Base-by-base conservation (phyloP, 2,329 filamentous ascomycete genomes). In the Stachybotrys chartarum region DNA sequence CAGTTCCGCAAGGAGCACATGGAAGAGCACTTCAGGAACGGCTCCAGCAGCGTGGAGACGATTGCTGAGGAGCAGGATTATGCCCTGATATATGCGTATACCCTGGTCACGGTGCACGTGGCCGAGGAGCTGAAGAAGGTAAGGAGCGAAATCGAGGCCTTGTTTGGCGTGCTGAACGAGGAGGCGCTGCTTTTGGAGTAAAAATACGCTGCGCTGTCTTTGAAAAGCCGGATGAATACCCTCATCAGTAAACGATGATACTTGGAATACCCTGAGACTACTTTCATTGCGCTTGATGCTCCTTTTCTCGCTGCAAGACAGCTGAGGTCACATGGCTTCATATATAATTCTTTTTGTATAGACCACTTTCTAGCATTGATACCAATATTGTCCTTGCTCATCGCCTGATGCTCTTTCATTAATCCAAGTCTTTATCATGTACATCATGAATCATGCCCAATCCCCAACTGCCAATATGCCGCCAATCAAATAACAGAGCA, bases 11-110 rank as follows among this genome's bases (percentile, higher is more conserved):
- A 89, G 67, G 84, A 87, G 55, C 83, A 85, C 54, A 78, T 75
- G 55, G 72, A 70, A 16, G 61, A 59, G 32, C 62, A 60, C 35
- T 58, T 66, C 32, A 52, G 59, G 35, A 60, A 63, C 48, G 52
- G 65, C 47, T 56, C 64, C 7, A 58, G 63, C 12, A 60, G 68
- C 39, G 64, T 69, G 47, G 62, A 70, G 32, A 68, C 76, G 14
- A 64, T 69, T 16, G 78, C 85, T 1, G 85, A 84, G 59, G 88
- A 92, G 68, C 82, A 84, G 59, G 94, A 99, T 67, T 97, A 94
- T 69, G 91, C 93, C 59, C 75, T 97, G 61, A 73, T 97, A 48
- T 99, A 97, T 73, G 92, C 93, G 17, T 99, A 96, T 73, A 90
- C 83, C 3, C 73, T 88, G 49, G 83, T 88, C 51, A 87, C 85